These are phyloP conservation scores for Pseudopyrenochaeta lycopersici DNA, from an alignment of 2,329 filamentous ascomycete genomes.

Conservation along the genomic window DNA sequence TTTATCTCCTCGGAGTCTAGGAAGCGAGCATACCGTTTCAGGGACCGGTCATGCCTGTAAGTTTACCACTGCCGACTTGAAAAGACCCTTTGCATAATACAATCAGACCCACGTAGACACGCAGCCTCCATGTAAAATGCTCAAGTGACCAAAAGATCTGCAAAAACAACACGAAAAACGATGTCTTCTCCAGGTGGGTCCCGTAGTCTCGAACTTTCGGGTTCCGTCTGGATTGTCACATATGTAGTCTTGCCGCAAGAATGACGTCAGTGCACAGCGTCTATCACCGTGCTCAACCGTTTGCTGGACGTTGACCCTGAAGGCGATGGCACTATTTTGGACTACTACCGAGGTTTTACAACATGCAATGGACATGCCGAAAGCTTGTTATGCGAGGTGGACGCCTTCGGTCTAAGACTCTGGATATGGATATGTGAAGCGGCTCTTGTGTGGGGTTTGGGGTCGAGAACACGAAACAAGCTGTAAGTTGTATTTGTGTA, in stretches of 20 bases:
- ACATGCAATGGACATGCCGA: neutral
- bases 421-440: neutral
- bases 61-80: too few relatives aligned
- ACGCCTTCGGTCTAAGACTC: neutral
- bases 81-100: too few relatives aligned
- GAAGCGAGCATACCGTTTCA: too few relatives aligned
- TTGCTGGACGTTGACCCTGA: neutral
- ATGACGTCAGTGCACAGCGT: neutral
- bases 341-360: neutral
- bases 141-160: too few relatives aligned
- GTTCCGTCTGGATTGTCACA: neutral
- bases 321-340: constrained; percentile 3
- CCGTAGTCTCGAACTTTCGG: neutral
- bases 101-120: too few relatives aligned
- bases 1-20: too few relatives aligned
- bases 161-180: too few relatives aligned
- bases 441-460: neutral
- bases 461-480: neutral
- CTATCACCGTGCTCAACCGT: neutral
- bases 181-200: neutral
- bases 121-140: too few relatives aligned
- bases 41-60: too few relatives aligned
- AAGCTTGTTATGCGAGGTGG: neutral
- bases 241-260: neutral
- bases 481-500: neutral